Evolutionary conservation across 306 rosid species (phyloP).

Genomic region (Arachis stenosperma): DNA sequence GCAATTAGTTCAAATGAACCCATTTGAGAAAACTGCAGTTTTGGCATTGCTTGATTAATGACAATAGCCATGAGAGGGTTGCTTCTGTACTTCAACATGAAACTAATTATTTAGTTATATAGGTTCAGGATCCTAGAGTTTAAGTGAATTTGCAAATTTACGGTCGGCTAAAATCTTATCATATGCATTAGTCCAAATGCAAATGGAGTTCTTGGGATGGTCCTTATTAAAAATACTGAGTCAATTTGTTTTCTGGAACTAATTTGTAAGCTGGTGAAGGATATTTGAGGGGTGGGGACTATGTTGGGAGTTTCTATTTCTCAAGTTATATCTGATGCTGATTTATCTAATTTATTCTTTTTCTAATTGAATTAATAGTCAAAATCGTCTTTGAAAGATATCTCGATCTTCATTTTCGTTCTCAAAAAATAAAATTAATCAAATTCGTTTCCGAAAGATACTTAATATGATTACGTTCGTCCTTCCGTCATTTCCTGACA

Average conservation of each 20-base stretch:
- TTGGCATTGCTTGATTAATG: constrained; percentile 74
- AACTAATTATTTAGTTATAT: constrained; percentile 13
- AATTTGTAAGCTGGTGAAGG: neutral
- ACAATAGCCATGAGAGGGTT: constrained; percentile 5
- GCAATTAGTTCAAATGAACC: constrained; percentile 51
- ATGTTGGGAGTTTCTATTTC: neutral
- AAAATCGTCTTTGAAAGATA: too few species aligned
- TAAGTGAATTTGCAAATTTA: neutral
- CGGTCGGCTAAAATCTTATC: neutral
- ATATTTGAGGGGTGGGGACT: neutral
- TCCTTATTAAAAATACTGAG: neutral
- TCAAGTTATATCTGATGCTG: neutral
- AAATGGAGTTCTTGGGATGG: neutral
- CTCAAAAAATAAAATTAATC: too few species aligned
- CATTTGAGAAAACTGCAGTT: constrained; percentile 61
- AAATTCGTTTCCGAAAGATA: too few species aligned
- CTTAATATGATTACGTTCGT: too few species aligned
- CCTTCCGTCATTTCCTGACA: too few species aligned
- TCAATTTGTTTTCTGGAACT: neutral
- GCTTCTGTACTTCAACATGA: constrained; percentile 20
- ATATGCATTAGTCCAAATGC: neutral
- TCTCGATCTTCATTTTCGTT: too few species aligned
- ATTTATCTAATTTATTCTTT: too few species aligned
- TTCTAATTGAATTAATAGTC: too few species aligned
- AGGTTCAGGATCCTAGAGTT: constrained; percentile 19